Conservation (phyloP, 169 alveolate species). For the Eimeria brunetti region DNA sequence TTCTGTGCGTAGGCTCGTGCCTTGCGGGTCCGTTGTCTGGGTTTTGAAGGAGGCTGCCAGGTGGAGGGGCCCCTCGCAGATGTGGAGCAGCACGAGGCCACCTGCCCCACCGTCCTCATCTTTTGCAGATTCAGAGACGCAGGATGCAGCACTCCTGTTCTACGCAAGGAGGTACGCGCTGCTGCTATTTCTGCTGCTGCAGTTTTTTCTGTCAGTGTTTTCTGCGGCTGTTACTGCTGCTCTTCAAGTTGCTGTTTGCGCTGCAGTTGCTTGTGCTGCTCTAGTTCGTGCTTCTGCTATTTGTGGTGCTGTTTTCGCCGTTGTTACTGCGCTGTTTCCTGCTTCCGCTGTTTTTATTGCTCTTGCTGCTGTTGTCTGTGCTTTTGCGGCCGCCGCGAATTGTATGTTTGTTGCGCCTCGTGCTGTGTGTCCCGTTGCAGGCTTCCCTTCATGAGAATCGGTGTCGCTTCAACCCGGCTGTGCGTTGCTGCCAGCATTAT, state of each 20-base stretch:
- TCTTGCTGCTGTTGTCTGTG: neutral
- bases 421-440: conserved; percentile 47
- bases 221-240: conserved; percentile 4
- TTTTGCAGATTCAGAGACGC: conserved; percentile 71
- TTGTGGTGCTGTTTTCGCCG: neutral
- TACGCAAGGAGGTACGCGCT: conserved; percentile 52
- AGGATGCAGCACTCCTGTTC: conserved; percentile 75
- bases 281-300: neutral
- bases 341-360: neutral
- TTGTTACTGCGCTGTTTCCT: neutral
- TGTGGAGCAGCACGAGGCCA: conserved; percentile 69
- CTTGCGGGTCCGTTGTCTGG: conserved; percentile 72
- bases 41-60: conserved; percentile 66
- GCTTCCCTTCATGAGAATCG: conserved; percentile 76
- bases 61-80: conserved; percentile 60
- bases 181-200: neutral
- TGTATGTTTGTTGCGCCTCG: neutral
- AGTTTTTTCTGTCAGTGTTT: neutral
- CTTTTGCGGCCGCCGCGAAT: neutral
- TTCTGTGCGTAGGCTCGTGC: conserved; percentile 52
- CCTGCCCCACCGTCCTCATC: conserved; percentile 65
- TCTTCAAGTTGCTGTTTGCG: neutral
- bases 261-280: neutral
- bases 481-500: conserved; percentile 75
- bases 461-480: conserved; percentile 81